Base-by-base conservation (phyloP, 257 asterid genomes). In the Cinchona pubescens region DNA sequence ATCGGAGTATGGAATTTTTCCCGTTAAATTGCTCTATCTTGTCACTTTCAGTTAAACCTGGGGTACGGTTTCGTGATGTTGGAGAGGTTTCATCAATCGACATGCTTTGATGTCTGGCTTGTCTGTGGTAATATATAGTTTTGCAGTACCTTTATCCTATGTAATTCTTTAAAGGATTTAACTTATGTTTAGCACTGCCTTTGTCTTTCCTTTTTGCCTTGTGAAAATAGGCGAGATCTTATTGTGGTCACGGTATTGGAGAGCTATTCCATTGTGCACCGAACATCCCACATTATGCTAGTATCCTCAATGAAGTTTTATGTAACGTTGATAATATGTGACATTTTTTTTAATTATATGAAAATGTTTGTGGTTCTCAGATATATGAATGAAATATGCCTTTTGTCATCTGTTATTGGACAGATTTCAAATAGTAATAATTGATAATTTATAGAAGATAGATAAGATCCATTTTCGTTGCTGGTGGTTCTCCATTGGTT, bases 231-330 rank as follows among this genome's bases (percentile, higher is more conserved):
- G 99, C 81, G 79, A 95, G 80, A 81, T 89, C 99, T 25, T 83
- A 83, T 79, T 92, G 97, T 74, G 99, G 99, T 78, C 99, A 94
- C 86, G 99, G 99, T 67, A 90, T 94, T 78, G 99, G 99, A 9
- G 97, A 92, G 84, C 96, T 95, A 79, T 92, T 92, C 84, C 98
- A 95, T 77, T 95, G 97, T 73, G 98, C 97, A n/a, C 99, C 98
- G 69, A 90, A 92, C 74, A 92, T 95, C 83, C 99, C 96, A 12
- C 99, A 92, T 87, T 95, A 95, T 86, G 89, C 99, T 34, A 86
- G 99, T 95, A 95, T 92, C 98, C 99, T 90, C 49, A 74, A 42
- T 19, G 71, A 37, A 12, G 62, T 49, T 60, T 67, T 58, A 34
- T 30, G 64, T 32, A 29, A n/a, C 32, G n/a, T 2, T n/a, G 66